These are phyloP conservation scores for Russula brevipes DNA, from an alignment of 768 basidiomycete species.

Conservation along the genomic window DNA sequence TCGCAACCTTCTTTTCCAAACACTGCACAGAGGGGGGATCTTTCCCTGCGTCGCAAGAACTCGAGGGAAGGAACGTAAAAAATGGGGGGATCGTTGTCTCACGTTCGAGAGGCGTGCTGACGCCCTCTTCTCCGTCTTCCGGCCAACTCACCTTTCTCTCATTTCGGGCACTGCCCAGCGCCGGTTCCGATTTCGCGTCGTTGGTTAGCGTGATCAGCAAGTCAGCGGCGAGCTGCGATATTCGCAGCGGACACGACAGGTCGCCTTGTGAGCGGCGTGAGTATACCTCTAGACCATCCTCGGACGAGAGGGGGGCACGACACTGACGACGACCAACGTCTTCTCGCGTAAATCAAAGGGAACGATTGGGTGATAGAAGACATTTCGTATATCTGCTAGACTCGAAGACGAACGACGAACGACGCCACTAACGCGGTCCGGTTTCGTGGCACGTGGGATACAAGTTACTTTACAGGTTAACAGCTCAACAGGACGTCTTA, in stretches of 20 bases:
- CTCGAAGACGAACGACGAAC: not conserved
- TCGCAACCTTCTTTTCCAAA: conserved; percentile 49
- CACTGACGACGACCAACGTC: conserved; percentile 19
- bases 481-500: conserved; percentile 50
- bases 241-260: conserved; percentile 79
- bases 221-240: conserved; percentile 72
- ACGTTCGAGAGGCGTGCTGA: conserved; percentile 77
- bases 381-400: not conserved
- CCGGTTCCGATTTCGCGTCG: no score
- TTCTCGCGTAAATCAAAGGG: conserved; percentile 10
- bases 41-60: conserved; percentile 13
- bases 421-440: no score
- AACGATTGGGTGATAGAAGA: conserved; percentile 17
- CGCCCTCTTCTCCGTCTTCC: conserved; percentile 53
- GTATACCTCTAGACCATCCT: not conserved
- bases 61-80: conserved; percentile 3
- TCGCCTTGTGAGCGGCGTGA: conserved; percentile 31
- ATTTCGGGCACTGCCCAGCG: no score
- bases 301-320: not conserved
- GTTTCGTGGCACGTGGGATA: not conserved
- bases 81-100: conserved; percentile 28
- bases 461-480: not conserved
- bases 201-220: conserved; percentile 48
- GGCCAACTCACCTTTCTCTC: conserved; percentile 32
- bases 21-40: conserved; percentile 38